phyloP scores from a whole-genome alignment of 441 rosid genomes.

The Adansonia grandidieri region DNA sequence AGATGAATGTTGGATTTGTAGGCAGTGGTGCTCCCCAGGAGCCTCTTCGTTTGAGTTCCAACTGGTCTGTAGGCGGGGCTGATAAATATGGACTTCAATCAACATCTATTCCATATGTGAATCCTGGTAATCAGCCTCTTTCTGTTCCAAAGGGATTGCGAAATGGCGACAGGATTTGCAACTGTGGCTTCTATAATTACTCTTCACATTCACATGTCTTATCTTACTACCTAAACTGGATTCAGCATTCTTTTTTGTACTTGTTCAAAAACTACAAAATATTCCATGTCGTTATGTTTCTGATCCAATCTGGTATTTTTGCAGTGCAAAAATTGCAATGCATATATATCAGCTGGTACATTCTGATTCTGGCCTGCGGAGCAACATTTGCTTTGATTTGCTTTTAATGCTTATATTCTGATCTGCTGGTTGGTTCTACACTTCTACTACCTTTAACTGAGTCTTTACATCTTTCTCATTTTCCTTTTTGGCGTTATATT shows the following conservation, averaged over 20 bases:
- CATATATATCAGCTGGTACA: conserved; percentile 66
- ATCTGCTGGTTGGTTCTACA: neutral
- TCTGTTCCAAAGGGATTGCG: conserved; percentile 73
- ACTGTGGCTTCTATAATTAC: conserved; percentile 84
- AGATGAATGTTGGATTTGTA: conserved; percentile 42
- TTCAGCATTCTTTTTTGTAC: neutral
- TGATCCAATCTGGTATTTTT: conserved; percentile 29
- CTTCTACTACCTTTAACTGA: neutral
- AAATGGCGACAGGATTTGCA: conserved; percentile 86
- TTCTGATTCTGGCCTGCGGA: neutral
- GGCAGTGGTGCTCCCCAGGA: conserved; percentile 44
- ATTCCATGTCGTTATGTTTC: conserved; percentile 21
- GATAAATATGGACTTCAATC: conserved; percentile 40
- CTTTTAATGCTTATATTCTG: neutral
- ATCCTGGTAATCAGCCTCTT: conserved; percentile 46
- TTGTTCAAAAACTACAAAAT: neutral
- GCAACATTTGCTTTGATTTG: neutral
- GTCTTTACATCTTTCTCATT: neutral
- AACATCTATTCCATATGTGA: conserved; percentile 43
- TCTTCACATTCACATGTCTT: conserved; percentile 73
- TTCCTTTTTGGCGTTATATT: conserved; percentile 27
- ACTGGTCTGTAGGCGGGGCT: conserved; percentile 43
- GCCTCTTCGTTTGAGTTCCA: conserved; percentile 41
- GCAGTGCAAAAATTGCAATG: conserved; percentile 89
- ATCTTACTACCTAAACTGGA: conserved; percentile 12